Evolutionary conservation across 2,329 filamentous ascomycete species (phyloP), one percentile per base, ranked within the genome.

Genomic region (Scytalidium lignicola): DNA sequence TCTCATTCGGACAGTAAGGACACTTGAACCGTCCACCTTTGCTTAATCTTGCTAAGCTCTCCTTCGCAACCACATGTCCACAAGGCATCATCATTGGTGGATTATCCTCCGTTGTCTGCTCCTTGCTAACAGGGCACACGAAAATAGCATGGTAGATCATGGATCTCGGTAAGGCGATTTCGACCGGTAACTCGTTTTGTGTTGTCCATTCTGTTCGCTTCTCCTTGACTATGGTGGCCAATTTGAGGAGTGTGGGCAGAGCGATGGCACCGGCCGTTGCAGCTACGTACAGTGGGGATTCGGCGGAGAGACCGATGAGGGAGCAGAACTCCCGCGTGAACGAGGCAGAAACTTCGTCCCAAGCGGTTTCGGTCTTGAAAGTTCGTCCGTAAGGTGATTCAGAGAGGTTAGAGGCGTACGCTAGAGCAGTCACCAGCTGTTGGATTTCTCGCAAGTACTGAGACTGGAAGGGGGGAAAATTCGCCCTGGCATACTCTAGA

Each of bases 31-130:
- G 75, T 40, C 74, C 79, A 0, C 86, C 85, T 69, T 95, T 95
- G 48, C 84, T 84, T 40, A 97, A 75, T 62, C 83, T 84, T 52
- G 86, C 81, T 45, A 99, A 71, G 28, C 86, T 90, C 62, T 96
- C 91, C 55, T 84, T 80, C 17, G 90, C 91, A 51, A 99, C 85
- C 46, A 96, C 92, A 70, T 99, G 93, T 5, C 93, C 92, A 63
- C 93, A 99, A 0, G 89, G 88, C 63, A 99, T 83, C 80, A 96
- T 93, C 87, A 97, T 95, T 2, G 93, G 90, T 10, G 93, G 93
- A 66, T 99, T 99, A 20, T 78, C 72, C 62, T 95, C 90, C 0
- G 92, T 99, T 0, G 88, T 90, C 68, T 99, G 93, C 65, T 96
- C 93, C 67, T 97, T 97, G 61, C 86, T 91, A 4, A 99, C 93